Evolutionary conservation across 169 alveolate genomes (phyloP), one percentile per base, ranked within the genome.

Genomic region (Plasmodium gaboni): DNA sequence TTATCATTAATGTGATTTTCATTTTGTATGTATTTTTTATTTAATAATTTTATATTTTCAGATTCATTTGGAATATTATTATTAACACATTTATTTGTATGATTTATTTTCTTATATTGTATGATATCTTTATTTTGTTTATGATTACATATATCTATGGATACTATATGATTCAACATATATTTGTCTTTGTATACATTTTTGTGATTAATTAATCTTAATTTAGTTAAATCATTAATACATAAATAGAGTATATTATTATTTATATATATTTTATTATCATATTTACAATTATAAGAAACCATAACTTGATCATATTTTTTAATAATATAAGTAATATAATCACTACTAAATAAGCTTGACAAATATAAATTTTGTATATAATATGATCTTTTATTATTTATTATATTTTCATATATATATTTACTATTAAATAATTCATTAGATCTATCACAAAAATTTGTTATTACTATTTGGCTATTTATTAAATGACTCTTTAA

Each of bases 401-500:
- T 85, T 63, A 71, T 15, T 44, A 85, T 13, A 26, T 51, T 59
- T 24, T 50, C 38, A 51, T 70, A 50, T 73, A 85, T 57, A 50
- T 85, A 57, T 1, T 69, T 51, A 46, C 68, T n/a, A 51, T 59
- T 85, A 24, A 85, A 57, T n/a, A 70, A n/a, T 24, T 85, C 92
- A 12, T 57, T 55, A 28, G 51, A 13, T 15, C 63, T 57, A 70
- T 85, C 92, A 6, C 87, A 73, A 60, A 85, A 85, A 42, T 68
- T 85, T n/a, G 92, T 85, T 73, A 85, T 24, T 19, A 70, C 63
- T 2, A 85, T 22, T 71, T 70, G 92, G 17, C 63, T 85, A 53
- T 85, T 85, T 42, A 70, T 4, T 4, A 67, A 24, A 61, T 68
- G 68, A 9, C 72, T 67, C 32, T 38, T 68, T 28, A 80, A 3